Evolutionary conservation across 2,329 filamentous ascomycete genomes (phyloP), one percentile per base, ranked within the genome.

Genomic region (Rutstroemia sp.): DNA sequence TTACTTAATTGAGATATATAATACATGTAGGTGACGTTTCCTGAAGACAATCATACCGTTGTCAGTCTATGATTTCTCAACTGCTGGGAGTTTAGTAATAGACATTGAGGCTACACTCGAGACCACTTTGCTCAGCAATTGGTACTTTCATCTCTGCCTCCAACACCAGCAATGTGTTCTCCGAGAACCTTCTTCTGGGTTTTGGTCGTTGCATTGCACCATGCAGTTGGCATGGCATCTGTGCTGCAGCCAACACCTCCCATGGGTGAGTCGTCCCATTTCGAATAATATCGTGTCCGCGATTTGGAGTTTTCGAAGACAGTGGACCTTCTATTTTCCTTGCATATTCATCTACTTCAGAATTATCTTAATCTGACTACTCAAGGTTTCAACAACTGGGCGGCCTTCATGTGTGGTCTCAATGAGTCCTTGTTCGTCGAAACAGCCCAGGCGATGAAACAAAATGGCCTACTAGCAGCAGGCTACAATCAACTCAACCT

Each of bases 401-500:
- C 75, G 1, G 73, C 74, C 38, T 76, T 76, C 64, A 69, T 70
- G 67, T 77, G 74, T 61, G 71, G 73, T 50, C 71, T 78, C 21
- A 78, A 77, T 58, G 73, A 78, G 59, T 72, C 72, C 4, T 65
- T 79, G 4, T 78, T 79, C 57, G 70, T 72, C 6, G 67, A 74
- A 6, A 78, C 75, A 0, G 76, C 76, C 2, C 70, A 77, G 41
- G 67, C 73, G 17, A 78, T 81, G 57, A 70, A 79, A 23, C 69
- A 73, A 6, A 69, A 75, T 4, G 79, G 76, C 5, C 69, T 79
- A 6, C 72, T 75, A 59, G 75, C 76, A 41, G 73, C 73, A 9
- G 80, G 80, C 4, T 83, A 83, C 63, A 68, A 75, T 25, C 80
- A 82, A 49, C 75, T 84, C 59, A 82, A 82, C 57, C 75, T 82